Percentiles rank a stretch among this genome's conserved stretches.
Evolutionary conservation across 169 alveolate species (phyloP).

Genomic region (Amoebophrya sp.): DNA sequence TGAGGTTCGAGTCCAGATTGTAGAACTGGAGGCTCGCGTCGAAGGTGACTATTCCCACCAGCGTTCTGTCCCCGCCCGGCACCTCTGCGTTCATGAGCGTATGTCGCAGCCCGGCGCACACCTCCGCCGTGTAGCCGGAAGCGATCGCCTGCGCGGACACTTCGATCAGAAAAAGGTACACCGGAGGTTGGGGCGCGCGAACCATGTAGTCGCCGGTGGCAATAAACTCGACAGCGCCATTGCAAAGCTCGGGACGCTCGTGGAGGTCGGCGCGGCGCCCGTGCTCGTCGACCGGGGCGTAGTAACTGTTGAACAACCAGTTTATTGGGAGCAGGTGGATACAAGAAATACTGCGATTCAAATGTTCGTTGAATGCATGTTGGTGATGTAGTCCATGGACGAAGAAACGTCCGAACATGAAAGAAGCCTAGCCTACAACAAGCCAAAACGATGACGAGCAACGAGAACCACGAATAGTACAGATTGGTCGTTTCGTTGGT

Average conservation of each 20-base stretch:
- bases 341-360: no score
- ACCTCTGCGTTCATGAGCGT: conserved; percentile 46
- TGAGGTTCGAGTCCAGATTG: conserved; percentile 49
- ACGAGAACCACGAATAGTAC: no score
- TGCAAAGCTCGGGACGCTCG: conserved; percentile 69
- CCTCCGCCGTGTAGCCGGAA: conserved; percentile 13
- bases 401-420: no score
- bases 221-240: conserved; percentile 81
- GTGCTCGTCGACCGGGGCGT: conserved; percentile 39
- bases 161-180: conserved; percentile 48
- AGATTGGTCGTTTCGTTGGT: conserved; percentile 67
- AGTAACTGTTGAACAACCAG: neutral
- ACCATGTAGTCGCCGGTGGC: conserved; percentile 90
- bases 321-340: no score
- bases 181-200: conserved; percentile 93
- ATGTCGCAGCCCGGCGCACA: conserved; percentile 9
- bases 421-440: no score
- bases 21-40: conserved; percentile 85
- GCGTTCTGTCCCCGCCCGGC: conserved; percentile 52
- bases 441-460: no score
- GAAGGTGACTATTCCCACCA: conserved; percentile 81
- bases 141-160: conserved; percentile 29
- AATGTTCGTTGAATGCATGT: no score
- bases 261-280: conserved; percentile 67
- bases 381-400: no score